Base-by-base conservation (phyloP, 768 basidiomycete species). In the Nevesoporus exiguus region DNA sequence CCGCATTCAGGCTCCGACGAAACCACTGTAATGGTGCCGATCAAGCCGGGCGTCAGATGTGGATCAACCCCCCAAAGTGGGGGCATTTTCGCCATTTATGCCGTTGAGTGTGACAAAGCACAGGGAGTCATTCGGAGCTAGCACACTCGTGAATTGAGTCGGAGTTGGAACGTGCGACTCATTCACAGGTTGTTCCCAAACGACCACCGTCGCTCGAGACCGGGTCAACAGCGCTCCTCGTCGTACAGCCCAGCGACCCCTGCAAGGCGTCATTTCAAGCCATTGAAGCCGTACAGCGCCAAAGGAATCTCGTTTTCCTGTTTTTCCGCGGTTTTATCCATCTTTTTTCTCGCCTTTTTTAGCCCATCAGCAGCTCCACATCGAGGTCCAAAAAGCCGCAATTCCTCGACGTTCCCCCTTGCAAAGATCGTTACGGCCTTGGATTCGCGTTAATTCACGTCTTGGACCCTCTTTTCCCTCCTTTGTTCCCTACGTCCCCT, bases 171-270 rank as follows among this genome's bases (percentile, higher is more conserved):
- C 52, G 53, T 61, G 55, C 47, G 64, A 62, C 61, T 55, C 64
- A 60, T 68, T 56, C 66, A 62, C 68, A 70, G 68, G 63, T 70
- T 70, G 66, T 70, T 62, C 60, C 59, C 69, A 59, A 58, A 70
- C 69, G 49, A 57, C 70, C 68, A 71, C 57, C 64, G 64, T 71
- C 63, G 57, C 57, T 59, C 58, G 36, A 54, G 39, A 33, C 51
- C 47, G 51, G 61, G 56, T 57, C 60, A 34, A 47, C 52, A 62
- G 59, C 55, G 42, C 48, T 53, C 61, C 27, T 10, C 53, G 56
- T 59, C 41, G 55, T 54, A 27, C 53, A 36, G 36, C 31, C 17
- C 48, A 61, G 13, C 59, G 54, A 47, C 45, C 34, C 14, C 24
- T 2, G 17, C 37, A 51, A 55, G 58, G 44, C 25, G 47, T 37